Conservation (phyloP, 2,329 filamentous ascomycete species). For the Alternaria sp. region DNA sequence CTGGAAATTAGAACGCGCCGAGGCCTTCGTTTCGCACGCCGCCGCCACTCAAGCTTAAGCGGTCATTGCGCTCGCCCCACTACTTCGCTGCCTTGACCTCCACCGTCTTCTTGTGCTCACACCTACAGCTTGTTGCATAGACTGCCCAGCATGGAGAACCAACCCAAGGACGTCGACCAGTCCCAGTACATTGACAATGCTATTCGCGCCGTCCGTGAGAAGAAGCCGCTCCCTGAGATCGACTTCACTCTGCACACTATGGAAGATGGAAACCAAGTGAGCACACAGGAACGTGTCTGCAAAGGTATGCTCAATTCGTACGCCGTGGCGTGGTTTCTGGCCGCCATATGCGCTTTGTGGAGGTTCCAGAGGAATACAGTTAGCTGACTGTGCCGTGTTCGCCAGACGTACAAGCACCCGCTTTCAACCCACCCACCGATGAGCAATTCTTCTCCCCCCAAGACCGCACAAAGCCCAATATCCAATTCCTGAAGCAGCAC, state of each 20-base stretch:
- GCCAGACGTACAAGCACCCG: constrained; percentile 94
- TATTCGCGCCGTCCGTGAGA: constrained; percentile 89
- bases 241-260: constrained; percentile 98
- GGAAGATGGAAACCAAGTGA: constrained; percentile 96
- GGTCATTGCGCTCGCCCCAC: constrained; percentile 43
- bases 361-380: constrained; percentile 26
- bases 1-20: constrained; percentile 35
- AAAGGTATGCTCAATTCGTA: constrained; percentile 73
- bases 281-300: constrained; percentile 93
- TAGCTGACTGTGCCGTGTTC: constrained; percentile 37
- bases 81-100: constrained; percentile 44
- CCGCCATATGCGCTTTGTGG: constrained; percentile 11
- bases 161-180: constrained; percentile 49
- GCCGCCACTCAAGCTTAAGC: constrained; percentile 44
- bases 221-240: constrained; percentile 96
- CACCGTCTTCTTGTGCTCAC: constrained; percentile 35
- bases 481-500: constrained; percentile 95
- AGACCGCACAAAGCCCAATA: constrained; percentile 86
- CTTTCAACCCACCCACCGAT: constrained; percentile 89
- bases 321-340: constrained; percentile 6
- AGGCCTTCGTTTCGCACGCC: constrained; percentile 43
- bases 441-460: constrained; percentile 93
- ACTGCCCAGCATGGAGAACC: constrained; percentile 49
- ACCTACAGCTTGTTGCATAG: constrained; percentile 29
- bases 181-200: constrained; percentile 76